Percentiles rank a stretch among this genome's conserved stretches.
phyloP scores from a whole-genome alignment of 805 yeast species.

The Tetrapisispora taiwanensis region DNA sequence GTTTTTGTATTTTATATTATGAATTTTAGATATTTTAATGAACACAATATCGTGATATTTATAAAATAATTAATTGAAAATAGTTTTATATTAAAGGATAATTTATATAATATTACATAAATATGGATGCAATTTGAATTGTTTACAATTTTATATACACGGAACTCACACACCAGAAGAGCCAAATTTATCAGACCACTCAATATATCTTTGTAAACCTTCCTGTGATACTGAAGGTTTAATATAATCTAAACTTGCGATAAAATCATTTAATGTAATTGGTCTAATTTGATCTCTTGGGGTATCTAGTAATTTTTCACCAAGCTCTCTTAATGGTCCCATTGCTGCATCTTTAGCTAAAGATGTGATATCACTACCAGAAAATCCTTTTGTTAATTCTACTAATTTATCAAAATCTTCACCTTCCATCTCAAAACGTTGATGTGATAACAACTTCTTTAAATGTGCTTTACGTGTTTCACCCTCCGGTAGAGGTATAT shows the following conservation, averaged over 20 bases:
- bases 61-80: background rate
- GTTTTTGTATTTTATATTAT: background rate
- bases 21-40: constrained; percentile 3
- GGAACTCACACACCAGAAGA: constrained; percentile 63
- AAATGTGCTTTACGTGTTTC: constrained; percentile 73
- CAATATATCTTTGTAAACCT: constrained; percentile 69
- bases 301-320: constrained; percentile 64
- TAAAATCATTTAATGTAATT: constrained; percentile 62
- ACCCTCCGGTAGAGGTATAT: constrained; percentile 86
- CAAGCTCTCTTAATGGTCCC: constrained; percentile 89
- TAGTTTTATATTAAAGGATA: background rate
- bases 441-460: constrained; percentile 53
- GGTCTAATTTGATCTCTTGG: constrained; percentile 72
- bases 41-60: background rate
- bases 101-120: background rate
- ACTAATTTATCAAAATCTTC: constrained; percentile 53
- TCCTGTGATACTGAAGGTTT: constrained; percentile 83
- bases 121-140: background rate
- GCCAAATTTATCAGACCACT: constrained; percentile 82
- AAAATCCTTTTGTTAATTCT: constrained; percentile 64
- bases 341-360: constrained; percentile 94
- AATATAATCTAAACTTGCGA: constrained; percentile 62
- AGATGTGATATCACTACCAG: constrained; percentile 92
- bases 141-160: background rate
- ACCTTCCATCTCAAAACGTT: constrained; percentile 57